Evolutionary conservation across 2,329 filamentous ascomycete species (phyloP), one percentile per base, ranked within the genome.

Genomic region (Calonectria hawksworthii): DNA sequence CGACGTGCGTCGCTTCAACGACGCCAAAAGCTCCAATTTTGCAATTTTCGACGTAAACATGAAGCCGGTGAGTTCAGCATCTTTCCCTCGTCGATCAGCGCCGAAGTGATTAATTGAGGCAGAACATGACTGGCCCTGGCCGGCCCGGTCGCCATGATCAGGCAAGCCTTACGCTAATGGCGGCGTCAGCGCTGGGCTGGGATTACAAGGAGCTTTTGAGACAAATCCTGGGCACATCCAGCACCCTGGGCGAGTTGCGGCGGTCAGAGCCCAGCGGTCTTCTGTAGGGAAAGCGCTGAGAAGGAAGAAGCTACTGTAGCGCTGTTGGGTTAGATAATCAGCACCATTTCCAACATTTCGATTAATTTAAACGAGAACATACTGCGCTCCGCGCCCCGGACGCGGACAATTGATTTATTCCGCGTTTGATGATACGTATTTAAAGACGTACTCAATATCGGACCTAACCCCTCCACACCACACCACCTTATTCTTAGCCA

Each of bases 31-130:
- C 34, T 83, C 80, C 0, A 80, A 80, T 2, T 90, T 89, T 81
- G 86, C 86, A 0, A 79, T 89, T n/a, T 90, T 90, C 75, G 87
- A 90, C 79, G 83, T 90, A 18, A 89, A 89, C 71, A 88, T 90
- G 86, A 89, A 90, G 78, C 88, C 88, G 21, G 86, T 88, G 78
- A 82, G 86, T 82, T 47, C 7, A 11, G 30, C 30, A 30, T 34
- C 9, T 13, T 47, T 16, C 21, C 26, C 61, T 63, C 14, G 9
- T n/a, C 28, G 14, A 28, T n/a, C 38, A 47, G 59, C 66, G 38
- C 21, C 36, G 16, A 51, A 51, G 36, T 72, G 26, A 26, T 26
- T 68, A 71, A 61, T 7, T 7, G 4, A 18, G 16, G 63, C 54
- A 80, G 76, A 80, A 77, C 26, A 76, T 76, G 74, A 77, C 72